These are phyloP conservation scores for Leishmania guyanensis DNA, from an alignment of 208 protist species.

Conservation along the genomic window DNA sequence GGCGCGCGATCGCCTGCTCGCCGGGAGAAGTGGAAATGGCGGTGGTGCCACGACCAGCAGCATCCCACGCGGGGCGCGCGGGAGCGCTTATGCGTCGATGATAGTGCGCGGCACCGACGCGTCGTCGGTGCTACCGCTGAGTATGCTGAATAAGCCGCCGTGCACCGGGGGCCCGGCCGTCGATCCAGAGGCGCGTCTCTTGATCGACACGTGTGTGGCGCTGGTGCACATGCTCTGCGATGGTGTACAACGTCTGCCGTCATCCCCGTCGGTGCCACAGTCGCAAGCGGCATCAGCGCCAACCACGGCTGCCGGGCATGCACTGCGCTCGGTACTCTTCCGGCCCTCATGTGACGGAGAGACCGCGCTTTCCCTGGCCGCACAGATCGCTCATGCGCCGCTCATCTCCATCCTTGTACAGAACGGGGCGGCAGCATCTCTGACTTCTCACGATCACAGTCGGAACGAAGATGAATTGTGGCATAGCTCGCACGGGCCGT, in stretches of 20 bases:
- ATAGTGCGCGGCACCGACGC: background rate
- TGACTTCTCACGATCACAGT: background rate
- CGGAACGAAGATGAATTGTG: background rate
- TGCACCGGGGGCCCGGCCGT: conserved; percentile 34
- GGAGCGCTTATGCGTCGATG: background rate
- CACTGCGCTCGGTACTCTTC: conserved; percentile 30
- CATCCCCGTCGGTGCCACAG: background rate
- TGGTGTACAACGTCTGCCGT: background rate
- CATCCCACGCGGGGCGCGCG: background rate
- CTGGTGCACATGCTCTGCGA: conserved; percentile 18
- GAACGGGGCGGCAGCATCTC: conserved; percentile 8
- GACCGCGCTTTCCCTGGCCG: conserved; percentile 67
- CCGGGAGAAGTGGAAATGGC: background rate
- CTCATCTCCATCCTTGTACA: conserved; percentile 42
- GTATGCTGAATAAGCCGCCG: conserved; percentile 2
- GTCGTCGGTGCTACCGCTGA: background rate
- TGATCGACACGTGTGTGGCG: conserved; percentile 28
- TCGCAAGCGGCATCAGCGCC: background rate
- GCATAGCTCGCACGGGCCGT: background rate
- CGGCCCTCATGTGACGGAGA: conserved; percentile 44
- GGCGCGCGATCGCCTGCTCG: conserved; percentile 20
- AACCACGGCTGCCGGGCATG: background rate
- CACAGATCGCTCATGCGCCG: conserved; percentile 50
- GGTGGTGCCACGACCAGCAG: background rate
- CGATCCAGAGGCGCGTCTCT: conserved; percentile 31